These are phyloP conservation scores for Pichia scutulata DNA, from an alignment of 805 yeast species.

Conservation along the genomic window DNA sequence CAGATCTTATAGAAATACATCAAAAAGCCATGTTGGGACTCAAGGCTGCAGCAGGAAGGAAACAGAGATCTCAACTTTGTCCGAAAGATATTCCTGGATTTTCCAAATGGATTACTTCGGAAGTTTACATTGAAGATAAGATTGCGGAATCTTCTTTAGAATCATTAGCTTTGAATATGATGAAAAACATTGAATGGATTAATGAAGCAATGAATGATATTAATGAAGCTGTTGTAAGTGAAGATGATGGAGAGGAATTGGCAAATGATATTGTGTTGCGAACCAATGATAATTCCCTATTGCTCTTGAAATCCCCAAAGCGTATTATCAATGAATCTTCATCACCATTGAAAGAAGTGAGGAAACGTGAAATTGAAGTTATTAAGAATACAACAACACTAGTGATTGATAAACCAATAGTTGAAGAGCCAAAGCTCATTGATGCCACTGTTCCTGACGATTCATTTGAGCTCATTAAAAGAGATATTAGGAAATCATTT, in stretches of 20 bases:
- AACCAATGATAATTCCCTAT: slow-evolving; percentile 9
- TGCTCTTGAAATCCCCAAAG: slow-evolving; percentile 21
- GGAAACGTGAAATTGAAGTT: slow-evolving; percentile 15
- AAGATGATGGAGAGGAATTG: neutral
- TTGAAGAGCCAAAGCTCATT: neutral
- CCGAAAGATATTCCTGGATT: slow-evolving; percentile 23
- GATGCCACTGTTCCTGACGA: slow-evolving; percentile 9
- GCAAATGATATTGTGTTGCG: neutral
- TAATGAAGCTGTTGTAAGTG: neutral
- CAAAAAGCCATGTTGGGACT: slow-evolving; percentile 26
- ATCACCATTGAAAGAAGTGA: slow-evolving; percentile 17
- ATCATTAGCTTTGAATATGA: slow-evolving; percentile 19
- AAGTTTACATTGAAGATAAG: slow-evolving; percentile 21
- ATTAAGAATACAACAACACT: slow-evolving; percentile 14
- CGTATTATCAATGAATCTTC: slow-evolving; percentile 12
- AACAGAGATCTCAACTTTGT: neutral
- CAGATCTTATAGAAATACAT: too few relatives aligned
- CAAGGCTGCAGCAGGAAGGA: slow-evolving; percentile 15
- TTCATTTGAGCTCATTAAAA: slow-evolving; percentile 26
- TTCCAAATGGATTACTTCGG: slow-evolving; percentile 29
- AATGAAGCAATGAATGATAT: slow-evolving; percentile 24
- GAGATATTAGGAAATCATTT: slow-evolving; percentile 26
- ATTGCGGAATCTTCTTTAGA: slow-evolving; percentile 20
- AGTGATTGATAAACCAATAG: slow-evolving; percentile 2
- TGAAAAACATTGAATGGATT: slow-evolving; percentile 24